Percentiles rank a stretch among this genome's conserved stretches.
Evolutionary conservation across 139 green algal genomes (phyloP).

Genomic region (Chlorella sp.): DNA sequence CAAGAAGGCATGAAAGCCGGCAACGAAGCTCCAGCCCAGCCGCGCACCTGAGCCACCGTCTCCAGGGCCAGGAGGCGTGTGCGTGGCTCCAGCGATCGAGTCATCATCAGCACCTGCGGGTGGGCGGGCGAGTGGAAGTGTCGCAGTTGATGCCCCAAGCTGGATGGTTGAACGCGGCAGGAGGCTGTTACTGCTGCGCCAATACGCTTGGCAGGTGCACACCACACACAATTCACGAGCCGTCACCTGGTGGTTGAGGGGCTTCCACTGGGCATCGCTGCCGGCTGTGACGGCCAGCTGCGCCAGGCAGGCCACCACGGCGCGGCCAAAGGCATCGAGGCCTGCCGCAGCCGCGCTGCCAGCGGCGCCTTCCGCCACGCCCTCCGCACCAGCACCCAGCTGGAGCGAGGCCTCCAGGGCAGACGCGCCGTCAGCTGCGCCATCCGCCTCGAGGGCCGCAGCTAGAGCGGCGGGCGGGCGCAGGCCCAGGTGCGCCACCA

Average conservation of each 20-base stretch:
- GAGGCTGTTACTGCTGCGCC: too few species aligned
- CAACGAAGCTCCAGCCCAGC: too few species aligned
- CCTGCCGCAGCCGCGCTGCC: neutral
- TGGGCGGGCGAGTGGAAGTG: neutral
- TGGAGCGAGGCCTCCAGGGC: slow-evolving; percentile 20
- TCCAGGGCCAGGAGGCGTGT: slow-evolving; percentile 49
- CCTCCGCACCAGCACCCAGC: neutral
- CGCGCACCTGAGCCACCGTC: neutral
- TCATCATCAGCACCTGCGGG: slow-evolving; percentile 55
- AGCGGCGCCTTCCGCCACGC: neutral
- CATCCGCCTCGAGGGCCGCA: slow-evolving; percentile 37
- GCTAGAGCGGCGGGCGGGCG: slow-evolving; percentile 27
- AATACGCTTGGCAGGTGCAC: too few species aligned
- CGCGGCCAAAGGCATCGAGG: slow-evolving; percentile 41
- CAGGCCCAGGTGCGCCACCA: slow-evolving; percentile 66
- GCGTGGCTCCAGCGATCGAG: slow-evolving; percentile 25
- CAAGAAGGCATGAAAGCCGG: too few species aligned
- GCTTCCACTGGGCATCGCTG: slow-evolving; percentile 85
- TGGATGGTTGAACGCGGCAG: neutral
- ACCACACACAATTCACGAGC: neutral
- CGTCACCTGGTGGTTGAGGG: slow-evolving; percentile 78
- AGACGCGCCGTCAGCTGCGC: neutral
- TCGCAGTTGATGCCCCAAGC: too few species aligned
- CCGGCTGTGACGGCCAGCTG: slow-evolving; percentile 80
- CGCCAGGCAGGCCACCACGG: slow-evolving; percentile 58